Percentiles rank a stretch among this genome's conserved stretches.
Conservation (phyloP, 345 rosid species). For the Capsella bursapastoris region DNA sequence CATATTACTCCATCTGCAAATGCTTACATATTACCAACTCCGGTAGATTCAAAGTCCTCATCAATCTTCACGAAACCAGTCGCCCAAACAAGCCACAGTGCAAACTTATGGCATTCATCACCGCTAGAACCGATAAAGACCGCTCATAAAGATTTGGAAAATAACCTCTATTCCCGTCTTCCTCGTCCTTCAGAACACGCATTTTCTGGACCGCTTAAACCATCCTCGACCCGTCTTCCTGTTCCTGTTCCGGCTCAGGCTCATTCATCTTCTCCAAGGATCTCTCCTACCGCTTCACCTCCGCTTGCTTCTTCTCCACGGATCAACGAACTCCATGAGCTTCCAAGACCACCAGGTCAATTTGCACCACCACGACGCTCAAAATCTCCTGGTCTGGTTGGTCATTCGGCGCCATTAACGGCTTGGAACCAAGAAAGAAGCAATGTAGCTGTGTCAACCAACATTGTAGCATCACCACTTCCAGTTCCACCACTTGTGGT, state of each 20-base stretch:
- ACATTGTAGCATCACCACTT: conserved; percentile 75
- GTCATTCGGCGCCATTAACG: conserved; percentile 83
- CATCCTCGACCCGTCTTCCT: conserved; percentile 52
- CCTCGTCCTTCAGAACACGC: conserved; percentile 78
- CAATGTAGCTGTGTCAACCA: conserved; percentile 45
- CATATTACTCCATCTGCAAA: conserved; percentile 53
- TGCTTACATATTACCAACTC: conserved; percentile 84
- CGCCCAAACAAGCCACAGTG: conserved; percentile 46
- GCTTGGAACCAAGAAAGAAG: conserved; percentile 64
- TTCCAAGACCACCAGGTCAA: conserved; percentile 82
- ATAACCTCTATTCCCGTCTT: conserved; percentile 50
- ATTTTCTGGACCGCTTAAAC: conserved; percentile 78
- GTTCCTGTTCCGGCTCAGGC: conserved; percentile 25
- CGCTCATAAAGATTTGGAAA: conserved; percentile 47
- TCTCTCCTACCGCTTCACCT: conserved; percentile 85
- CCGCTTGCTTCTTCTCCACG: conserved; percentile 83
- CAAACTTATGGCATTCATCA: conserved; percentile 67
- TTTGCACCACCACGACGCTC: conserved; percentile 51
- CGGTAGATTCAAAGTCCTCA: conserved; percentile 57
- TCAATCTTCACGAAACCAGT: conserved; percentile 53
- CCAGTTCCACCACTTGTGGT: conserved; percentile 74
- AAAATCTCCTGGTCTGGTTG: conserved; percentile 55
- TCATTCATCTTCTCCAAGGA: conserved; percentile 67
- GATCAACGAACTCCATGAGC: conserved; percentile 92
- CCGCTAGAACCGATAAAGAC: conserved; percentile 79